Base-by-base conservation (phyloP, 306 rosid genomes). In the Cucurbita moschata region DNA sequence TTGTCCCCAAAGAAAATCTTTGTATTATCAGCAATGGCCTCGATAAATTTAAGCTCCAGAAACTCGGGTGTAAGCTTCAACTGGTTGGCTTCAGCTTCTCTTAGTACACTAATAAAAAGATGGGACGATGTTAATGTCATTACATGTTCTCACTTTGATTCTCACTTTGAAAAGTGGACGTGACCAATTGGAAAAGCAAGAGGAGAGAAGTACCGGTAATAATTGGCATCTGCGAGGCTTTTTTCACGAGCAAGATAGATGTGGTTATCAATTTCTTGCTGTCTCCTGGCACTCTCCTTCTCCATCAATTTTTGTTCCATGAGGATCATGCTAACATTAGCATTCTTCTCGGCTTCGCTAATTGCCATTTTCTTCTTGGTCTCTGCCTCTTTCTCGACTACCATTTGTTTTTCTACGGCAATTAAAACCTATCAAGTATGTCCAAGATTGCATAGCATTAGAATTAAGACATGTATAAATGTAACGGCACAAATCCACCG, bases 1-100 rank as follows among this genome's bases (percentile, higher is more conserved):
- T 94, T 94, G 43, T 94, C 96, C 26, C 98, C 98, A 39, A 94
- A 94, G 92, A 94, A 94, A 75, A 94, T 94, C 77, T 91, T 89
- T 2, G 97, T 91, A 49, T 94, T 89, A 72, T 83, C 81, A 70
- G 98, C 90, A 38, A 94, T 88, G 79, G 96, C 87, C 76, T 94
- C 88, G 1, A 91, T 91, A 67, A 87, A 94, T 75, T 71, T 89
- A 4, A 94, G 95, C 89, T 94, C 89, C 4, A 94, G 96, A 83
- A 87, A 94, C 56, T 94, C 87, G 1, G 97, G 96, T 43, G 98
- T 91, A 37, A 91, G 95, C 89, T 89, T 94, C 89, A 94, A 83
- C 80, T 79, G 84, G 89, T 94, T 94, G 52, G 96, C 92, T 82
- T 94, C 96, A 66, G 99, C 96, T 83, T 94, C 96, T 81, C 71